These are phyloP conservation scores for Neurospora africana DNA, from an alignment of 495 filamentous ascomycete genomes.

Conservation along the genomic window DNA sequence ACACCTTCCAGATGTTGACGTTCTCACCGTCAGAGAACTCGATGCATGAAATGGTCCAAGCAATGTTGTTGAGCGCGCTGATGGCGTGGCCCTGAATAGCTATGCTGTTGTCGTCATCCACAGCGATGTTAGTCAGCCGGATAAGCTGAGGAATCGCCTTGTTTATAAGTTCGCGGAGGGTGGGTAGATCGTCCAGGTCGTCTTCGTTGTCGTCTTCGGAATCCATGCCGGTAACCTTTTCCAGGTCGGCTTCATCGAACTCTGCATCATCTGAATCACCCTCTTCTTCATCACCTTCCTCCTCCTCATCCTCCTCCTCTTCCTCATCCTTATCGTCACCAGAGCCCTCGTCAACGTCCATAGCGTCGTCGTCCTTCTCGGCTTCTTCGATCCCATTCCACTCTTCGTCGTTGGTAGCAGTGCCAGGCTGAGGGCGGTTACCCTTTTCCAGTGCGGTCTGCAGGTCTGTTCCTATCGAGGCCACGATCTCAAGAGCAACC, in stretches of 20 bases:
- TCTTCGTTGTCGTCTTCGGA: slow-evolving; percentile 23
- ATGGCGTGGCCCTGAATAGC: slow-evolving; percentile 38
- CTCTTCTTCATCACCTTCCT: slow-evolving; percentile 23
- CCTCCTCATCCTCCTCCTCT: slow-evolving; percentile 22
- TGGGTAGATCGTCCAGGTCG: slow-evolving; percentile 33
- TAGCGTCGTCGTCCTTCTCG: slow-evolving; percentile 21
- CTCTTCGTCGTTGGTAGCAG: slow-evolving; percentile 11
- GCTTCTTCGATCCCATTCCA: slow-evolving; percentile 24
- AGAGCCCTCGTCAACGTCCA: slow-evolving; percentile 19
- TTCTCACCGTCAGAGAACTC: slow-evolving; percentile 34
- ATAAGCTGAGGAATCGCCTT: slow-evolving; percentile 40
- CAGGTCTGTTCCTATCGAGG: slow-evolving; percentile 47
- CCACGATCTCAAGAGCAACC: slow-evolving; percentile 44
- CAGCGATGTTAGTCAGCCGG: slow-evolving; percentile 22
- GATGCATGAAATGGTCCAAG: slow-evolving; percentile 46
- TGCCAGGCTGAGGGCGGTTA: slow-evolving; percentile 12
- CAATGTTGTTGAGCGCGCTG: slow-evolving; percentile 48
- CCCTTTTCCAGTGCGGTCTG: slow-evolving; percentile 34
- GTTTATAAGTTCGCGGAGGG: slow-evolving; percentile 36
- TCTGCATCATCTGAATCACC: slow-evolving; percentile 22
- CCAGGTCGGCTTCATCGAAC: slow-evolving; percentile 43
- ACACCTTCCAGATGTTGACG: slow-evolving; percentile 30
- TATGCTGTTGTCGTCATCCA: slow-evolving; percentile 13
- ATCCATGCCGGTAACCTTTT: slow-evolving; percentile 41
- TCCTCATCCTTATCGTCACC: slow-evolving; percentile 28